phyloP scores from a whole-genome alignment of 441 rosid genomes.

The Metrosideros polymorpha region DNA sequence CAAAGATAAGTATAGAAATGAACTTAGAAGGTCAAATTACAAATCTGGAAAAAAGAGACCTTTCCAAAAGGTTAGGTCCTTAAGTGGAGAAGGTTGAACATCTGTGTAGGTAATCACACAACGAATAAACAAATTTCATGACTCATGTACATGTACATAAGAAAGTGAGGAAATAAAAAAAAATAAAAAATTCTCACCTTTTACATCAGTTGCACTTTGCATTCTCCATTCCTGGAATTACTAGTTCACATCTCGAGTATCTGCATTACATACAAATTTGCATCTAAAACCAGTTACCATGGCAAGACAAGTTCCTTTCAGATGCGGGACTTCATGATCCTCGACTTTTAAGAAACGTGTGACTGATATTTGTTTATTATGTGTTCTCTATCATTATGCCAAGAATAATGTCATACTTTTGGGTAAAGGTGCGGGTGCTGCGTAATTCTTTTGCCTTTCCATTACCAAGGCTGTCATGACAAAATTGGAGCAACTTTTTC shows the following conservation, averaged over 20 bases:
- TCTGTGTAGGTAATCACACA: not conserved
- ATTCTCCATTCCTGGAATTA: not conserved
- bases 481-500: constrained; percentile 71
- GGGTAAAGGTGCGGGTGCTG: constrained; percentile 33
- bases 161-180: not conserved
- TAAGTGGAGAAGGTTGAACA: not conserved
- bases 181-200: not conserved
- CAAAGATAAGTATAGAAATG: not conserved
- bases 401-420: constrained; percentile 15
- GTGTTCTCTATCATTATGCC: not conserved
- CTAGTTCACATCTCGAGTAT: not conserved
- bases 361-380: not conserved
- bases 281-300: not conserved
- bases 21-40: not conserved
- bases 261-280: not conserved
- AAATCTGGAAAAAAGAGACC: not conserved
- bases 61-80: not conserved
- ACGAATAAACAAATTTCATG: not conserved
- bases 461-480: constrained; percentile 77
- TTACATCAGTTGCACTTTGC: not conserved
- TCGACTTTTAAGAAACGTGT: not conserved
- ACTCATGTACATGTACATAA: not conserved
- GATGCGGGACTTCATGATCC: not conserved
- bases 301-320: not conserved
- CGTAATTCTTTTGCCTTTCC: constrained; percentile 55